Evolutionary conservation across 352 stramenopile genomes (phyloP), one percentile per base, ranked within the genome.

Genomic region (Phytopythium kandeliae): DNA sequence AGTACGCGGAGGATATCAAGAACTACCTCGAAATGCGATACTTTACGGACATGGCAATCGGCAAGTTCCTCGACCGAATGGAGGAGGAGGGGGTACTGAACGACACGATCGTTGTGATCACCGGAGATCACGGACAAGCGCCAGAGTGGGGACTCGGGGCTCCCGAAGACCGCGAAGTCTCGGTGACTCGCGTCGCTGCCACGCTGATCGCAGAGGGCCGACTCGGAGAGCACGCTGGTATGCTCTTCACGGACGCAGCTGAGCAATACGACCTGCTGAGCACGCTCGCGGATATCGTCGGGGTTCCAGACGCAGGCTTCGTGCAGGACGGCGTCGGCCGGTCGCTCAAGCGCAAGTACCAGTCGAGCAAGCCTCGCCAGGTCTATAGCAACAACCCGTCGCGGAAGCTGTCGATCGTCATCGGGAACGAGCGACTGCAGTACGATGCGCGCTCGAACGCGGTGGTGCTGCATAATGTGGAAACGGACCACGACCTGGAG

Each of bases 1-100:
- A 80, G 49, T 61, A 79, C 33, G 58, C 55, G 4, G 67, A 78
- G 38, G 55, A 81, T 3, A 65, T 85, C 13, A 55, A 72, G 16
- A 65, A 85, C 57, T 89, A 87, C 28, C 62, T 76, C 4, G 57
- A 86, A 62, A 75, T 89, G 66, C 71, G 78, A 7, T 86, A 76
- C 61, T 89, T 80, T 48, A 67, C 69, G 1, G 78, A 87, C 47
- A 55, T 86, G 40, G 63, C 67, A 26, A 72, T 89, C 13, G 75
- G 78, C 3, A 44, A 45, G 38, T 86, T 89, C 49, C 73, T 89
- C 65, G 66, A 71, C 45, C 57, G 72, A 10, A 37, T 89, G 12
- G 60, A 81, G n/a, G 56, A 50, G 21, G 78, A 62, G 15, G 69
- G 71, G 12, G 64, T 86, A n/a, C 54, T 89, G 8, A 67, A 85